These are phyloP conservation scores for Aspergillus neotritici DNA, from an alignment of 2,329 filamentous ascomycete species.

Conservation along the genomic window DNA sequence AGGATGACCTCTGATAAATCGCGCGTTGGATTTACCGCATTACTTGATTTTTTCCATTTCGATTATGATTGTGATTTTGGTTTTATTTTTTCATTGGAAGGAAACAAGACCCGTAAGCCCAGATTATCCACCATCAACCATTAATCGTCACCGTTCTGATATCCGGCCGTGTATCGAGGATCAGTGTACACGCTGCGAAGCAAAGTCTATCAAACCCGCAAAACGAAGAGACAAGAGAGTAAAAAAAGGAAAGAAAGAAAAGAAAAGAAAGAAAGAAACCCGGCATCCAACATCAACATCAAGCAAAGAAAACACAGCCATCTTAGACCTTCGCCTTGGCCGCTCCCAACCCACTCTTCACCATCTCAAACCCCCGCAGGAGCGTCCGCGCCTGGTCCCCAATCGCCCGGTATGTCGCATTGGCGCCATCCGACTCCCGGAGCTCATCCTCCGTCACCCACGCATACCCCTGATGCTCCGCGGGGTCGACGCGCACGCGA, in stretches of 20 bases:
- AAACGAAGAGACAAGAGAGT: too few species aligned
- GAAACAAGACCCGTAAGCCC: too few species aligned
- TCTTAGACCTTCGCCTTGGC: neutral
- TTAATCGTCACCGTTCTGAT: too few species aligned
- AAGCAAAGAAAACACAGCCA: too few species aligned
- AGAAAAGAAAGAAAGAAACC: too few species aligned
- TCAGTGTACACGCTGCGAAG: too few species aligned
- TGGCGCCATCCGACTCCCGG: slow-evolving; percentile 7
- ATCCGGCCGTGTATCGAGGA: too few species aligned
- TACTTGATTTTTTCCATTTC: neutral
- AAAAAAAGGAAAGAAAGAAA: too few species aligned
- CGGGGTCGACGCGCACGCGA: slow-evolving; percentile 25
- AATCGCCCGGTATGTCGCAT: slow-evolving; percentile 17
- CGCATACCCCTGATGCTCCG: slow-evolving; percentile 32
- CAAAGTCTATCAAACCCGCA: too few species aligned
- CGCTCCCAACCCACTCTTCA: neutral
- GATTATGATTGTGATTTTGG: neutral
- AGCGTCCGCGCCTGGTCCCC: slow-evolving; percentile 21
- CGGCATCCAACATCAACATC: too few species aligned
- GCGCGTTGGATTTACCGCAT: neutral
- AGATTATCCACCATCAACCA: too few species aligned
- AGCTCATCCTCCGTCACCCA: slow-evolving; percentile 38
- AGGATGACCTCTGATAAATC: slow-evolving; percentile 32
- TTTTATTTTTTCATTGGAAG: too few species aligned
- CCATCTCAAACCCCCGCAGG: slow-evolving; percentile 18